These are phyloP conservation scores for Jaltomata sinuosa DNA, from an alignment of 257 asterid genomes.

Conservation along the genomic window DNA sequence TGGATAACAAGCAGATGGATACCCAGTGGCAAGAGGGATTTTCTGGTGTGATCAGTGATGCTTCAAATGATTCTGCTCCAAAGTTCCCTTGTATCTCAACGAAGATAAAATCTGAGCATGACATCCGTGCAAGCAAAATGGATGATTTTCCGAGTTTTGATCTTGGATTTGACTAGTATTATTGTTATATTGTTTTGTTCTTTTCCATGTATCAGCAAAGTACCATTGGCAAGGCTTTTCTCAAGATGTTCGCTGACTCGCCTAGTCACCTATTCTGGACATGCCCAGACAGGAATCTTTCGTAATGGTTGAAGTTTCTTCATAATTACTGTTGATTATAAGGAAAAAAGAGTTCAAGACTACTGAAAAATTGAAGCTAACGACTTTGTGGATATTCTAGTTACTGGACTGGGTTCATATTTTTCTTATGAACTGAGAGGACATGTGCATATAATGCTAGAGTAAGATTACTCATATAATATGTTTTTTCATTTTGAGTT, in stretches of 20 bases:
- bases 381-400: neutral
- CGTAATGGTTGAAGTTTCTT: neutral
- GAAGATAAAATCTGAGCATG: conserved; percentile 11
- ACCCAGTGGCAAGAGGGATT: conserved; percentile 8
- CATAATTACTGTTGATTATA: neutral
- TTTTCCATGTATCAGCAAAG: neutral
- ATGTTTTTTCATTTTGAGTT: neutral
- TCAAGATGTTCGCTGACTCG: neutral
- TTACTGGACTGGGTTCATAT: neutral
- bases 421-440: neutral
- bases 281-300: neutral
- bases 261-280: neutral
- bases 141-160: conserved; percentile 62
- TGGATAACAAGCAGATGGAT: conserved; percentile 17
- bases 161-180: conserved; percentile 48
- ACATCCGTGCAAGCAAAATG: conserved; percentile 9
- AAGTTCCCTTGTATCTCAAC: conserved; percentile 5
- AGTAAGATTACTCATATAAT: neutral
- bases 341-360: neutral
- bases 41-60: conserved; percentile 8
- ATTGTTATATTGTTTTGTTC: neutral
- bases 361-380: neutral
- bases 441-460: neutral
- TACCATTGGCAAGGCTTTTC: neutral
- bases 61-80: conserved; percentile 11